Base-by-base conservation (phyloP, 768 basidiomycete genomes). In the Tulasnella sp. region DNA sequence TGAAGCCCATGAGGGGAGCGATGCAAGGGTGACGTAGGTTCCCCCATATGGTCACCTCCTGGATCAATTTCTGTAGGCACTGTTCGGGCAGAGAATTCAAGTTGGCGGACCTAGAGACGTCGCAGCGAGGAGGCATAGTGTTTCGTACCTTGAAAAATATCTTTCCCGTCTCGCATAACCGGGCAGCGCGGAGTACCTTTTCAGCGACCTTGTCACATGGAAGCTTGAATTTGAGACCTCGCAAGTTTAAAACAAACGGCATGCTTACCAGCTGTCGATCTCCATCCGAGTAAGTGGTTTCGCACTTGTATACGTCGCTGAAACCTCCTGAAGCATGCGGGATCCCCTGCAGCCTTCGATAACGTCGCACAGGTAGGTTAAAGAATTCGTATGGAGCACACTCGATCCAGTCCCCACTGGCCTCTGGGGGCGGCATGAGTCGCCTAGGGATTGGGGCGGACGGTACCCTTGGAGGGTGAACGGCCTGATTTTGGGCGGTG, bases 271-370 rank as follows among this genome's bases (percentile, higher is more conserved):
- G 39, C 18, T 61, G 44, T 3, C 13, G n/a, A 32, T 15, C 35
- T 5, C 7, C 37, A 37, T 72, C 74, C 5, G 37, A 37, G 32
- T 75, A 75, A 5, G 9, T 23, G 7, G 46, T 48, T 15, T 51
- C 44, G 51, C 44, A 75, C 51, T 35, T 39, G 48, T 48, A 75
- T 16, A 75, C 55, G 39, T 75, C 44, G 18, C 74, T 75, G n/a
- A 75, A 75, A 1, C 74, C 74, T 23, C 74, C 74, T 3, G 18
- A 15, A 15, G 74, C 74, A 4, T 67, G 61, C 15, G 61, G 61
- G 3, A 26, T 67, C 4, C 29, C 26, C 61, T 67, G 4, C 15
- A 67, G 5, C 26, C 29, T 67, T 26, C 61, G 61, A 18, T 67
- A 67, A 4, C 61, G 61, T 35, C 32, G 61, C 29, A 29, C 3